These are phyloP conservation scores for Tricholoma flavovirens DNA, from an alignment of 768 basidiomycete genomes.

Conservation along the genomic window DNA sequence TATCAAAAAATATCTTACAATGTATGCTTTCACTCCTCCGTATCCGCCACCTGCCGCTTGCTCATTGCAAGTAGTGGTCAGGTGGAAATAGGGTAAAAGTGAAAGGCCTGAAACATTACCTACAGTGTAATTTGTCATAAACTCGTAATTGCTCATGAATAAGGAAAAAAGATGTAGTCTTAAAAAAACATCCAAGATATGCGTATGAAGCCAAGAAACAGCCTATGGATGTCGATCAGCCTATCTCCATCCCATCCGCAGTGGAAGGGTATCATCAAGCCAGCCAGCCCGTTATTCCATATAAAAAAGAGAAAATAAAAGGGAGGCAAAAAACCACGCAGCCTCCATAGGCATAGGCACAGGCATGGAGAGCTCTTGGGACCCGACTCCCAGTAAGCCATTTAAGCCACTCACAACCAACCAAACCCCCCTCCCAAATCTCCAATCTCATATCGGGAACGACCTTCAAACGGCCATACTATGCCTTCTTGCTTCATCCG, in stretches of 20 bases:
- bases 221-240: not conserved
- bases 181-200: not conserved
- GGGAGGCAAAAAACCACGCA: not conserved
- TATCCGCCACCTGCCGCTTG: not conserved
- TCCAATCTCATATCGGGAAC: not conserved
- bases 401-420: not conserved
- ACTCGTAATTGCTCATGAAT: not conserved
- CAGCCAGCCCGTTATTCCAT: not conserved
- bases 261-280: not conserved
- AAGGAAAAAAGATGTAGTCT: not conserved
- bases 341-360: not conserved
- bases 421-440: not conserved
- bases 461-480: constrained; percentile 53
- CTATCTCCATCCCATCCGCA: not conserved
- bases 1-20: not conserved
- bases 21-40: not conserved
- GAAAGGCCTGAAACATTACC: not conserved
- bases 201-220: not conserved
- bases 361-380: not conserved
- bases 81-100: not conserved
- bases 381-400: not conserved
- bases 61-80: not conserved
- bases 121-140: not conserved
- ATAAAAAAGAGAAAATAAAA: not conserved
- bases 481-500: constrained; percentile 55